These are phyloP conservation scores for Dillenia suffruticosa DNA, from an alignment of 164 flowering plant species.

Conservation along the genomic window DNA sequence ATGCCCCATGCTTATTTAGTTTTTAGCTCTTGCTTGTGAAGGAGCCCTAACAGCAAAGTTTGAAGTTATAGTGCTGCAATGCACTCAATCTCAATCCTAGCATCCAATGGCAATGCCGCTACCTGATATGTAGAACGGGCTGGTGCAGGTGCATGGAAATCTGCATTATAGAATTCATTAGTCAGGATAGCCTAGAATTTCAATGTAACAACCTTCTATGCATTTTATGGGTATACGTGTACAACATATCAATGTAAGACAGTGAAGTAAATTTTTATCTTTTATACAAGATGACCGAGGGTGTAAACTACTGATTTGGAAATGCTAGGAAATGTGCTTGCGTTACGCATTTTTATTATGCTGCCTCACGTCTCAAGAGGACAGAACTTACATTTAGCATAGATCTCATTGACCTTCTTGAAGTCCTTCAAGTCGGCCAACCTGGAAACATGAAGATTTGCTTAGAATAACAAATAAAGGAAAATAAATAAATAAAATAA, in stretches of 20 bases:
- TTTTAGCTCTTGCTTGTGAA: too few relatives aligned
- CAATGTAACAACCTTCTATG: too few relatives aligned
- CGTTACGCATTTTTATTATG: too few relatives aligned
- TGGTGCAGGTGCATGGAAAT: constrained; percentile 72
- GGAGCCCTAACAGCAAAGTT: not conserved
- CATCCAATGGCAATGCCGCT: constrained; percentile 83
- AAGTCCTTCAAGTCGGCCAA: constrained; percentile 97
- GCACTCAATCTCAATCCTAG: constrained; percentile 93
- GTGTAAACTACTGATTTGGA: too few relatives aligned
- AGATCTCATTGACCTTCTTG: constrained; percentile 93
- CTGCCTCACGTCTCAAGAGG: too few relatives aligned
- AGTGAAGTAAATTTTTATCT: too few relatives aligned
- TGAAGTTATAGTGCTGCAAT: constrained; percentile 54
- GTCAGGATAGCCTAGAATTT: not conserved
- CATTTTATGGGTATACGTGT: too few relatives aligned
- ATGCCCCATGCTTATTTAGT: too few relatives aligned
- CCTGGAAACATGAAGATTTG: constrained; percentile 36
- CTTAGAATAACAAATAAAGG: not conserved
- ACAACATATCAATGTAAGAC: too few relatives aligned
- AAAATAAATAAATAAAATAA: not conserved
- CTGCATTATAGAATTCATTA: constrained; percentile 41
- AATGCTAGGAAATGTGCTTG: too few relatives aligned
- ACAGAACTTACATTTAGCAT: constrained; percentile 82
- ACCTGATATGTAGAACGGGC: constrained; percentile 93
- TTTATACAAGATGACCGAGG: too few relatives aligned